Conservation (phyloP, 495 filamentous ascomycete species). For the Aspergillus nanangensis region DNA sequence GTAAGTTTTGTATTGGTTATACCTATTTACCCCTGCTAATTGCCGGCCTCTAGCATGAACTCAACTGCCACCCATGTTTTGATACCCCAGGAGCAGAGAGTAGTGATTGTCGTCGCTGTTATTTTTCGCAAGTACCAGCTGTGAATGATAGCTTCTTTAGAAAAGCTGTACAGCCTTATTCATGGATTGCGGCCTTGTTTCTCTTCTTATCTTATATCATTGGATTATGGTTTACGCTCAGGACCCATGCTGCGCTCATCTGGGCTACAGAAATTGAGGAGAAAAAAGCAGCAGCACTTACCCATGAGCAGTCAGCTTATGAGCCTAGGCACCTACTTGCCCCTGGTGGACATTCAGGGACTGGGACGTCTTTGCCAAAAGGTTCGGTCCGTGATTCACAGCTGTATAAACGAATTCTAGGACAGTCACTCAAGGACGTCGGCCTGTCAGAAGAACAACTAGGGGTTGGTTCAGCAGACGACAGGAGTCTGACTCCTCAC, state of each 20-base stretch:
- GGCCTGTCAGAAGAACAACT: slow-evolving; percentile 54
- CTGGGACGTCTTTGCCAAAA: too few relatives aligned
- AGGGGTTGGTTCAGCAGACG: slow-evolving; percentile 35
- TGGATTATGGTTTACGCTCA: slow-evolving; percentile 90
- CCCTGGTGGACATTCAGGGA: slow-evolving; percentile 17
- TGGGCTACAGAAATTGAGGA: slow-evolving; percentile 88
- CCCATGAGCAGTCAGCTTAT: slow-evolving; percentile 36
- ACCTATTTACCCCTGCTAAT: slow-evolving; percentile 17
- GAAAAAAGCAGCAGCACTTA: slow-evolving; percentile 57
- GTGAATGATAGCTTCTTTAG: slow-evolving; percentile 82
- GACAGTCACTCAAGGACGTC: slow-evolving; percentile 78
- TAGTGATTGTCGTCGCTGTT: slow-evolving; percentile 85
- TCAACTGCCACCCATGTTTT: slow-evolving; percentile 79
- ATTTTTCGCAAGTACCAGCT: slow-evolving; percentile 85
- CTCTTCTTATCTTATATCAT: slow-evolving; percentile 93
- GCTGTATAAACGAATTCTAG: slow-evolving; percentile 88
- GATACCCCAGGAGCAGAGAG: slow-evolving; percentile 38
- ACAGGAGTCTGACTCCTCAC: slow-evolving; percentile 49
- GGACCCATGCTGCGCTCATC: slow-evolving; percentile 94
- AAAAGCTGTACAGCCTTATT: slow-evolving; percentile 88
- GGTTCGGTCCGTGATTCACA: slow-evolving; percentile 71
- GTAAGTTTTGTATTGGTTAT: slow-evolving; percentile 44
- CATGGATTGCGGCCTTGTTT: slow-evolving; percentile 76
- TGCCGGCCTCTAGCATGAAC: slow-evolving; percentile 63
- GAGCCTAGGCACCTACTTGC: slow-evolving; percentile 34